A percentile compares a stretch with the other conserved stretches of the same genome.
Evolutionary conservation across 495 filamentous ascomycete genomes (phyloP).

Genomic region (Symbiotaphrina buchneri): DNA sequence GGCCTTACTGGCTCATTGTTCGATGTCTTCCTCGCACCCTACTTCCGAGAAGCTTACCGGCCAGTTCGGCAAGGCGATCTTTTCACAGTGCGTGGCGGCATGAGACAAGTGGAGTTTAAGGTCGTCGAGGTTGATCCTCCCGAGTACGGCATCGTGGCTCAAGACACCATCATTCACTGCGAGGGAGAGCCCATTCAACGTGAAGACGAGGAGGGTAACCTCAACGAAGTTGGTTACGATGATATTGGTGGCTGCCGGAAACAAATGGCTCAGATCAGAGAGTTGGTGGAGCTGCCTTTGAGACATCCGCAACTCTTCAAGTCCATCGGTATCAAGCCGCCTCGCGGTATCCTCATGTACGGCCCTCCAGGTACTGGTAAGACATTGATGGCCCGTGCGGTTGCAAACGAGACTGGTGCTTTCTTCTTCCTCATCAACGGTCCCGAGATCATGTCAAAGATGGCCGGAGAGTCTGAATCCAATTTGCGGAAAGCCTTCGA

Average conservation of each 20-base stretch:
- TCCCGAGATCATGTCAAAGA: constrained; percentile 99
- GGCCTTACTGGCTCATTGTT: constrained; percentile 92
- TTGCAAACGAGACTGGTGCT: constrained; percentile 94
- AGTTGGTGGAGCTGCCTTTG: constrained; percentile 90
- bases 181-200: constrained; percentile 97
- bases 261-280: constrained; percentile 98
- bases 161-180: constrained; percentile 97
- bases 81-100: constrained; percentile 90
- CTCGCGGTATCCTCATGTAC: constrained; percentile 93
- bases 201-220: constrained; percentile 94
- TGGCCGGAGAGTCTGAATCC: constrained; percentile 96
- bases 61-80: constrained; percentile 91
- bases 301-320: constrained; percentile 98
- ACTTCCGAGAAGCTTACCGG: constrained; percentile 97
- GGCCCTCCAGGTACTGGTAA: constrained; percentile 98
- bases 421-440: constrained; percentile 99
- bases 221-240: constrained; percentile 97
- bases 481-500: constrained; percentile 96
- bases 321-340: constrained; percentile 98
- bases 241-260: constrained; percentile 98
- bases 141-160: constrained; percentile 93
- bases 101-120: constrained; percentile 98
- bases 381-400: constrained; percentile 94
- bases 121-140: constrained; percentile 96
- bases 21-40: constrained; percentile 96